A percentile compares a stretch with the other conserved stretches of the same genome.
These are phyloP conservation scores for Neodidymelliopsis sp. DNA, from an alignment of 2,329 filamentous ascomycete genomes.

Conservation along the genomic window DNA sequence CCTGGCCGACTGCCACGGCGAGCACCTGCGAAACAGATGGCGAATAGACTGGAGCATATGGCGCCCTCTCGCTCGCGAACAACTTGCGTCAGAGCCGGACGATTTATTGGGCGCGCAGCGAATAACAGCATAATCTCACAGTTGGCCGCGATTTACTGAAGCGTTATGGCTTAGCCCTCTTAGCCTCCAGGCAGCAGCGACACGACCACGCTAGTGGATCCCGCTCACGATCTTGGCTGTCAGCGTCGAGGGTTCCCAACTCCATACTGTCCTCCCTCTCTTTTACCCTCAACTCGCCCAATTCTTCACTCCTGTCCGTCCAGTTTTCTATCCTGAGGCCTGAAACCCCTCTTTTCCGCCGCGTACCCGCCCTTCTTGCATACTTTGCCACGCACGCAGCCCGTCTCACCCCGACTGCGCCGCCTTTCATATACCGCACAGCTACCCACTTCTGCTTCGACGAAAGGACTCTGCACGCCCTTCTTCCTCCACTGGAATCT, in stretches of 20 bases:
- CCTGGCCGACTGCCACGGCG: conserved; percentile 12
- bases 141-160: conserved; percentile 30
- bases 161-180: conserved; percentile 33
- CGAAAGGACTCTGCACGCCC: conserved; percentile 39
- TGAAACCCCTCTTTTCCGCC: conserved; percentile 31
- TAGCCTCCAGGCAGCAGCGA: conserved; percentile 35
- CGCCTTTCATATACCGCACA: conserved; percentile 45
- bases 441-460: conserved; percentile 27
- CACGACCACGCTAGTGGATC: conserved; percentile 18
- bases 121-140: conserved; percentile 30
- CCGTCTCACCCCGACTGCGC: conserved; percentile 41
- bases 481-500: conserved; percentile 30
- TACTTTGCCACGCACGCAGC: conserved; percentile 35
- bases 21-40: conserved; percentile 18
- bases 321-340: conserved; percentile 39
- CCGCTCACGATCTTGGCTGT: conserved; percentile 25
- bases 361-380: conserved; percentile 32
- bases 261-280: conserved; percentile 20
- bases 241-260: conserved; percentile 17
- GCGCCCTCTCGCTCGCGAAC: conserved; percentile 17
- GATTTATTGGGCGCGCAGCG: conserved; percentile 29
- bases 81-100: conserved; percentile 25
- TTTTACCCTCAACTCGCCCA: conserved; percentile 31
- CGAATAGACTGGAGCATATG: conserved; percentile 18
- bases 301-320: conserved; percentile 26